Base-by-base conservation (phyloP, 306 rosid genomes). In the Cucurbita argyrosperma region DNA sequence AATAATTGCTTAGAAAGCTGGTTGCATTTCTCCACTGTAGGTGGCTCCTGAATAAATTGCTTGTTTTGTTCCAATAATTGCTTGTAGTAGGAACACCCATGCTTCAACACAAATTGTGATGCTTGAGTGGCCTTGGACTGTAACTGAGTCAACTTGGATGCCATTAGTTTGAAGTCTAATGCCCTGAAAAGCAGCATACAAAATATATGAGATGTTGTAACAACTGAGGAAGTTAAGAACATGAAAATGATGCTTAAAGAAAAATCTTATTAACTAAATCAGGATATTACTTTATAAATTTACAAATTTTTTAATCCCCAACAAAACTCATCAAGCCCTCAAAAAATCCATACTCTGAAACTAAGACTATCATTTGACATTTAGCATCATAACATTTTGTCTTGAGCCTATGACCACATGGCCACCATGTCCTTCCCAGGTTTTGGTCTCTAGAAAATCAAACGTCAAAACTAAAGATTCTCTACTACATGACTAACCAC, bases 61-160 rank as follows among this genome's bases (percentile, higher is more conserved):
- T 90, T 93, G 88, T 93, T 90, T 82, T 93, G 76, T 83, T 90
- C 98, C 86, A 90, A 75, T 81, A 89, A 75, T 80, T 89, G 87
- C 82, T 79, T 90, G 88, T 93, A 85, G 84, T 89, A 93, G 74
- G 76, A 66, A 76, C 77, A 77, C 76, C 96, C 96, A 70, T 87
- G 84, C 78, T 86, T 89, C 67, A 77, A 74, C 54, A 84, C 77
- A 70, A 85, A 79, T 51, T 89, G 87, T 15, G 98, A 82, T 0
- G 97, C 98, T 83, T 90, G 96, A 76, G 84, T 67, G 53, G 94
- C 98, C 84, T 85, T 89, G 38, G 97, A 86, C 75, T 88, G 90
- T 89, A 93, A 79, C 71, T 82, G 90, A 38, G 26, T 87, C 88
- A 87, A 83, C 82, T 84, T 89, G 0, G 98, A 74, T 1, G 96